A percentile compares a stretch with the other conserved stretches of the same genome.
Conservation (phyloP, 208 protist genomes). For the Borovskyia barvae region DNA sequence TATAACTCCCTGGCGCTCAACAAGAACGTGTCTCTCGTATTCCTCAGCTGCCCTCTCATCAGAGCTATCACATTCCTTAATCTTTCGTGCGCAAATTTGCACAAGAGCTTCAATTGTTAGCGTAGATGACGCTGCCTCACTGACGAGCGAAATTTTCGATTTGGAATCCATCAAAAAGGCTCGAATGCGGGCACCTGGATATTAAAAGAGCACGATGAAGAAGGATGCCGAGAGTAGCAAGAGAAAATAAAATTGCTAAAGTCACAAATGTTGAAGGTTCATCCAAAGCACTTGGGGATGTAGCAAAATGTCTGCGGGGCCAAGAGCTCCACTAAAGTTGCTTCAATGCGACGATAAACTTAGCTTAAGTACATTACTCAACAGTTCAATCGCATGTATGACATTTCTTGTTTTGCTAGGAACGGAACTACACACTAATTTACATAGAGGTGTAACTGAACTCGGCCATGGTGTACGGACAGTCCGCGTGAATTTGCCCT, state of each 20-base stretch:
- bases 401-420: background rate
- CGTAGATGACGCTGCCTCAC: slow-evolving; percentile 46
- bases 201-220: no score
- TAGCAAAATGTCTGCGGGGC: no score
- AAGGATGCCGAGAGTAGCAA: no score
- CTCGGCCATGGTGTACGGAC: slow-evolving; percentile 22
- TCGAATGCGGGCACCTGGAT: no score
- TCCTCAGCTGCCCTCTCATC: slow-evolving; percentile 24
- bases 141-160: slow-evolving; percentile 23
- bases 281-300: no score
- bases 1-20: slow-evolving; percentile 61
- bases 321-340: no score
- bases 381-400: background rate
- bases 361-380: no score
- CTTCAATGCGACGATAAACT: no score
- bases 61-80: slow-evolving; percentile 1
- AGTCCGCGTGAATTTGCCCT: slow-evolving; percentile 36
- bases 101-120: slow-evolving; percentile 51
- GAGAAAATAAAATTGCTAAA: no score
- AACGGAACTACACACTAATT: background rate
- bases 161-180: slow-evolving; percentile 14
- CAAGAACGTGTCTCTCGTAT: slow-evolving; percentile 19
- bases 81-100: slow-evolving; percentile 24
- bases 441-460: slow-evolving; percentile 19
- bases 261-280: no score